Evolutionary conservation across 2,329 filamentous ascomycete genomes (phyloP).

Genomic region (Byssochlamys sp.): DNA sequence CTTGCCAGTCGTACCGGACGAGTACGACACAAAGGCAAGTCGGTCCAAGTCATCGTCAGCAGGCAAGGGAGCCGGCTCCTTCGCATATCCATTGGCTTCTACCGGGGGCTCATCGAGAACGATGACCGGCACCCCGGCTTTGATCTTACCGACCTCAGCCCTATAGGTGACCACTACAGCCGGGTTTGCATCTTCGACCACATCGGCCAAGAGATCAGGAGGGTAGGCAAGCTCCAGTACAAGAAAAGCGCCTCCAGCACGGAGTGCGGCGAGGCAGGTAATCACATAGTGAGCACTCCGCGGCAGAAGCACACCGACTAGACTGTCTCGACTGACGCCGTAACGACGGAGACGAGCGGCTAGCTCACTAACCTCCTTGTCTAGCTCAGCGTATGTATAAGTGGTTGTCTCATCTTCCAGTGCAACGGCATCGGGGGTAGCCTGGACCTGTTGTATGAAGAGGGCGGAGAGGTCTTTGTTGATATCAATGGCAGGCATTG

Average conservation of each 20-base stretch:
- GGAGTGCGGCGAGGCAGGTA: constrained; percentile 65
- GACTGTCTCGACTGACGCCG: constrained; percentile 61
- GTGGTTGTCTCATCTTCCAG: constrained; percentile 59
- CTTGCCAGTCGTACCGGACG: constrained; percentile 65
- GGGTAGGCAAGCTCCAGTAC: constrained; percentile 74
- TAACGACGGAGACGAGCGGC: constrained; percentile 54
- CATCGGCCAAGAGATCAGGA: constrained; percentile 61
- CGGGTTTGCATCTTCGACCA: constrained; percentile 65
- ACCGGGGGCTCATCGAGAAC: constrained; percentile 46
- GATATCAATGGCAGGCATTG: constrained; percentile 59
- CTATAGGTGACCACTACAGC: constrained; percentile 60
- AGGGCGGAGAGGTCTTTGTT: constrained; percentile 63
- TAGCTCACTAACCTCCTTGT: constrained; percentile 56
- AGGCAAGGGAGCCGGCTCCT: constrained; percentile 44
- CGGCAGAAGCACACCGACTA: constrained; percentile 66
- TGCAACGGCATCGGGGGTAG: constrained; percentile 60
- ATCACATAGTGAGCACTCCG: constrained; percentile 72
- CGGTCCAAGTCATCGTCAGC: constrained; percentile 61
- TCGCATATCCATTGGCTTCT: constrained; percentile 29
- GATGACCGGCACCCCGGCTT: constrained; percentile 51
- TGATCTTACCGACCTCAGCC: constrained; percentile 57
- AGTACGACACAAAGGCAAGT: constrained; percentile 72
- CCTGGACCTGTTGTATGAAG: constrained; percentile 58
- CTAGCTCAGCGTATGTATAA: constrained; percentile 65
- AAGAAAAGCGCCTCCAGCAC: constrained; percentile 69